Conservation (phyloP, 768 basidiomycete species). For the Phaffia australis region DNA sequence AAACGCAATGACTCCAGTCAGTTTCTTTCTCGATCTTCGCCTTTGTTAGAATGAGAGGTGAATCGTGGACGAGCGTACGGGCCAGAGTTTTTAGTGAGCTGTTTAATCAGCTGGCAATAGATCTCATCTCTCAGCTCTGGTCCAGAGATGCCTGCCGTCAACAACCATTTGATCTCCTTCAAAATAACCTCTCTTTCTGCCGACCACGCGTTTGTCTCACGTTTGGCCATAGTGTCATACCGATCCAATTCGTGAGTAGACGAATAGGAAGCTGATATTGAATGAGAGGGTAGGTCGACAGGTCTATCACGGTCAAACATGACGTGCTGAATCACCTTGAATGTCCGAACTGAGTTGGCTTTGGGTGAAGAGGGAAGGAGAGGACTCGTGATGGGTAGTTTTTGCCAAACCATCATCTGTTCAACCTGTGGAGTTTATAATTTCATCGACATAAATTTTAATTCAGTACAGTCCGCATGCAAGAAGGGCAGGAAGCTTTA, state of each 20-base stretch:
- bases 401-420: constrained; percentile 48
- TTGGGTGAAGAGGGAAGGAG: constrained; percentile 61
- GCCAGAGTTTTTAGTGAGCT: constrained; percentile 69
- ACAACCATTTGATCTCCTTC: constrained; percentile 78
- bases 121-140: constrained; percentile 85
- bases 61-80: constrained; percentile 45
- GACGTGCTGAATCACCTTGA: constrained; percentile 79
- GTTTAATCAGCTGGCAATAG: constrained; percentile 87
- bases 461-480: too few species aligned
- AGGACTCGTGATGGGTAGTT: constrained; percentile 54
- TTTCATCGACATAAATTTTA: too few species aligned
- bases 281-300: constrained; percentile 26
- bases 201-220: constrained; percentile 31
- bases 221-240: neutral
- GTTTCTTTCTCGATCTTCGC: neutral
- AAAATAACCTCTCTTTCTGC: constrained; percentile 38
- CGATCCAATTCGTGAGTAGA: neutral
- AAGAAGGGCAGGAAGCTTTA: too few species aligned
- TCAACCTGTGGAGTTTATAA: constrained; percentile 52
- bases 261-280: neutral
- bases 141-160: constrained; percentile 64
- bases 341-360: constrained; percentile 69
- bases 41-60: neutral
- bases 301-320: constrained; percentile 80
- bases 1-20: neutral